Percentiles rank a stretch among this genome's conserved stretches.
Conservation (phyloP, 2,329 filamentous ascomycete species). For the Talaromyces pinophilus region DNA sequence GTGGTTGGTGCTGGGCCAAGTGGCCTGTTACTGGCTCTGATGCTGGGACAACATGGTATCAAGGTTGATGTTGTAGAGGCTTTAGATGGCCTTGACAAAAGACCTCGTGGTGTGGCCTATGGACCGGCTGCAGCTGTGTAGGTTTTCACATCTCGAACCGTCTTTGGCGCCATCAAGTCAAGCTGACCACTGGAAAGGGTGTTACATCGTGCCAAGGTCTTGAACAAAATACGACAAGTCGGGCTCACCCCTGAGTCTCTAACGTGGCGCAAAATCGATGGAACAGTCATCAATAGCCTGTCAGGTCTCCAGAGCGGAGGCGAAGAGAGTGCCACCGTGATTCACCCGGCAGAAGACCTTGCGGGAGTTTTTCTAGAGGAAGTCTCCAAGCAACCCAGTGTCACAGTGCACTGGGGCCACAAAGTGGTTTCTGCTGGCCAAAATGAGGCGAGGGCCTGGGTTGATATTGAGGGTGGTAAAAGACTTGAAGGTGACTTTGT, state of each 20-base stretch:
- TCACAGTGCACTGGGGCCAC: not conserved
- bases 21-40: not conserved
- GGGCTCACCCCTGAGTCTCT: not conserved
- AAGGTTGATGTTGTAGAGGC: not conserved
- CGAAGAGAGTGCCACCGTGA: not conserved
- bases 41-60: not conserved
- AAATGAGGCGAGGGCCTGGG: not conserved
- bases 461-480: not conserved
- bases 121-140: not conserved
- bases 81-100: not conserved
- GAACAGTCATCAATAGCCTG: not conserved
- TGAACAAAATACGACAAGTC: not conserved
- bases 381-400: not conserved
- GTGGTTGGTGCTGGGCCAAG: not conserved
- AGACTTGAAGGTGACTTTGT: not conserved
- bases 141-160: not conserved
- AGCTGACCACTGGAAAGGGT: not conserved
- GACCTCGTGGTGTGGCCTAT: not conserved
- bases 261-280: not conserved
- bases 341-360: not conserved
- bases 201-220: not conserved
- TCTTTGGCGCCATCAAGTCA: not conserved
- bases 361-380: not conserved
- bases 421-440: not conserved
- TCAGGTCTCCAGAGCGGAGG: not conserved